Conservation (phyloP, 2,329 filamentous ascomycete genomes). For the Aspergillus eucalypticola region DNA sequence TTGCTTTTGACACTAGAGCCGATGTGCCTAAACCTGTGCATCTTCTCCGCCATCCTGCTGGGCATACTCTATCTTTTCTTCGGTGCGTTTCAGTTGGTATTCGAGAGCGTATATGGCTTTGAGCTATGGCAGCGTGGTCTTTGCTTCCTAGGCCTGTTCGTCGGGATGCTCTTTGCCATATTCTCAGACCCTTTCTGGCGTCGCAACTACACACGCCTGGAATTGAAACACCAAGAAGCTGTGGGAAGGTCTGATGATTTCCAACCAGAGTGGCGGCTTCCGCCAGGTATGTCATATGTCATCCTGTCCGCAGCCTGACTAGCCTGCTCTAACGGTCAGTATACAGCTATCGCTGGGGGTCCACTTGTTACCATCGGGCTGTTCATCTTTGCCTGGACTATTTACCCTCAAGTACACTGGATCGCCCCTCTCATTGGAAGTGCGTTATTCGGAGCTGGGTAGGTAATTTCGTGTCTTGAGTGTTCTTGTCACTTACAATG, state of each 20-base stretch:
- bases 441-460: constrained; percentile 69
- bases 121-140: constrained; percentile 77
- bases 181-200: constrained; percentile 51
- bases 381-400: constrained; percentile 89
- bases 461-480: constrained; percentile 35
- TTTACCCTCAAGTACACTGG: constrained; percentile 71
- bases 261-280: constrained; percentile 85
- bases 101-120: constrained; percentile 72
- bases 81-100: constrained; percentile 81
- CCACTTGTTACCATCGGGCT: constrained; percentile 76
- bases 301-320: background rate
- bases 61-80: constrained; percentile 91
- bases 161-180: constrained; percentile 50
- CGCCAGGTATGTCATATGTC: constrained; percentile 55
- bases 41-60: constrained; percentile 81
- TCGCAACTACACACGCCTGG: constrained; percentile 44
- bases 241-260: constrained; percentile 48
- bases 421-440: constrained; percentile 74
- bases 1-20: constrained; percentile 78
- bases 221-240: constrained; percentile 39
- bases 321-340: constrained; percentile 10
- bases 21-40: constrained; percentile 80
- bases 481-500: background rate
- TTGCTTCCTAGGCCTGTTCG: constrained; percentile 64
- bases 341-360: constrained; percentile 65